Conservation (phyloP, 371 early-diverging fungal genomes). For the Apophysomyces trapeziformis region DNA sequence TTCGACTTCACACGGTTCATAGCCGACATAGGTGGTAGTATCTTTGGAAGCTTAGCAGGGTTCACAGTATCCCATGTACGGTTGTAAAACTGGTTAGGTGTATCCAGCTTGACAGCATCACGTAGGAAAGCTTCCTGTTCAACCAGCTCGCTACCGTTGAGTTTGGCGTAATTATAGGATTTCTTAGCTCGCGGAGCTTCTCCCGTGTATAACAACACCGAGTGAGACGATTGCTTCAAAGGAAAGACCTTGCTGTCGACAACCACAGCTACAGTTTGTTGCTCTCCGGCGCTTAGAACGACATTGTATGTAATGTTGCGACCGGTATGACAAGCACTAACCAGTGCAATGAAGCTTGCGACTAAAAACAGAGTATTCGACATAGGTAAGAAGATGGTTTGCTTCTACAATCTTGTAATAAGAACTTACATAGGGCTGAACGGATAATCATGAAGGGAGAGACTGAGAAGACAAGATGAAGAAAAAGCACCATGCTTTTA, state of each 20-base stretch:
- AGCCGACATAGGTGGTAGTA: constrained; percentile 19
- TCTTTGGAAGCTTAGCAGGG: constrained; percentile 1
- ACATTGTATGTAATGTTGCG: constrained; percentile 5
- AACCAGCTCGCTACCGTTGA: background rate
- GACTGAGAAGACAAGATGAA: background rate
- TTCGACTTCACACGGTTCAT: constrained; percentile 11
- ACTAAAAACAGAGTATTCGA: background rate
- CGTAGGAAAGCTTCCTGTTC: constrained; percentile 19
- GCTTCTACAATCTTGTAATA: too few species aligned
- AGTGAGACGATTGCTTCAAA: constrained; percentile 5
- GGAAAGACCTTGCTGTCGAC: constrained; percentile 10
- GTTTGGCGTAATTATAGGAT: constrained; percentile 13
- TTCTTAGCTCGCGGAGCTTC: constrained; percentile 18
- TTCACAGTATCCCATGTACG: constrained; percentile 18
- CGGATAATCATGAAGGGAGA: background rate
- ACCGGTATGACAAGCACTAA: background rate
- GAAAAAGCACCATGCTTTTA: too few species aligned
- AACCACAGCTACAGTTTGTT: constrained; percentile 10
- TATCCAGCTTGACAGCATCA: background rate
- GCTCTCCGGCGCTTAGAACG: background rate
- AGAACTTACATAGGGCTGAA: background rate
- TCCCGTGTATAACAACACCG: constrained; percentile 13
- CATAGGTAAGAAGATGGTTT: background rate
- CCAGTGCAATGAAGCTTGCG: background rate
- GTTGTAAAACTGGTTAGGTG: constrained; percentile 24